Evolutionary conservation across 352 stramenopile species (phyloP).

Genomic region (Globisporangium sylvaticum): DNA sequence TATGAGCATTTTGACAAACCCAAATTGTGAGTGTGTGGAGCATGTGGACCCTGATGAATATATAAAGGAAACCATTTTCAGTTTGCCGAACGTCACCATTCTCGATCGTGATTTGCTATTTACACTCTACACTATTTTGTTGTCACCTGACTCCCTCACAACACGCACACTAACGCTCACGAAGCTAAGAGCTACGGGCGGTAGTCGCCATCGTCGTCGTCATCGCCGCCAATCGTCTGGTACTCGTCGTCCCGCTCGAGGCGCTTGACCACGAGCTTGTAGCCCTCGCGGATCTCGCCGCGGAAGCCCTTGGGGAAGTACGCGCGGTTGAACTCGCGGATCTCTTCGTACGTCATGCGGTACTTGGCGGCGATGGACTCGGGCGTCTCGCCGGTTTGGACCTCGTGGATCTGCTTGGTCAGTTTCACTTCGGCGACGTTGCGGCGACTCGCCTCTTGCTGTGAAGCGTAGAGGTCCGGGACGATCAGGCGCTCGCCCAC

Average conservation of each 20-base stretch:
- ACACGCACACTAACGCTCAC: background rate
- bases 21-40: background rate
- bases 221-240: conserved; percentile 18
- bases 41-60: background rate
- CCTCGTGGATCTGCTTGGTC: conserved; percentile 84
- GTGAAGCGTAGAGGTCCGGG: conserved; percentile 51
- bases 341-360: conserved; percentile 81
- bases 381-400: conserved; percentile 71
- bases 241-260: conserved; percentile 30
- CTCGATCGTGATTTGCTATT: background rate
- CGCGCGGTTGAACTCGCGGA: conserved; percentile 80
- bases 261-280: conserved; percentile 83
- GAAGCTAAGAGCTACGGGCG: background rate
- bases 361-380: conserved; percentile 55
- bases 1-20: background rate
- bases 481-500: conserved; percentile 71
- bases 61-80: background rate
- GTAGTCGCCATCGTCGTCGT: conserved; percentile 18
- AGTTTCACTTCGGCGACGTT: conserved; percentile 81
- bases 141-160: background rate
- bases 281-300: conserved; percentile 67
- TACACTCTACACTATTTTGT: background rate
- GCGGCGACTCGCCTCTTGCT: conserved; percentile 47
- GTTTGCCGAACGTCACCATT: background rate
- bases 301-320: conserved; percentile 87